Conservation (phyloP, 768 basidiomycete species). For the Mycena haematopus region DNA sequence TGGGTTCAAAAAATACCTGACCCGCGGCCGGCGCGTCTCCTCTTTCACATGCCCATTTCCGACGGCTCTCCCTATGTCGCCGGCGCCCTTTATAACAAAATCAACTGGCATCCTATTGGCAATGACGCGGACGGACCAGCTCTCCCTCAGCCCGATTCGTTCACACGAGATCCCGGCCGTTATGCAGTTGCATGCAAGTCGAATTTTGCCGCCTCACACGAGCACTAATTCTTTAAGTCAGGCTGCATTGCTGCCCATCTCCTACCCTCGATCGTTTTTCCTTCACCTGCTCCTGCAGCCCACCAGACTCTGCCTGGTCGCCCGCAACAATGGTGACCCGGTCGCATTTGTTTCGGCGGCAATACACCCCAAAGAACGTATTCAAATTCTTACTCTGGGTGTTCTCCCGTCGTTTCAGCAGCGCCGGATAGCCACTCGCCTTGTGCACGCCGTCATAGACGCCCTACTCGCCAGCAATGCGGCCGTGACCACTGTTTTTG, state of each 20-base stretch:
- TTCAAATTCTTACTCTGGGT: slow-evolving; percentile 61
- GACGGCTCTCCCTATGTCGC: too few relatives aligned
- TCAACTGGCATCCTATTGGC: neutral
- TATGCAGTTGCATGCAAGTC: slow-evolving; percentile 49
- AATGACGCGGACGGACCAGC: neutral
- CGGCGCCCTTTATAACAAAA: neutral
- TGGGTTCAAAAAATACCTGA: too few relatives aligned
- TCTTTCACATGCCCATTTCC: slow-evolving; percentile 1
- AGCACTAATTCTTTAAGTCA: slow-evolving; percentile 29
- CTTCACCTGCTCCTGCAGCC: slow-evolving; percentile 53
- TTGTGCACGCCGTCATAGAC: slow-evolving; percentile 38
- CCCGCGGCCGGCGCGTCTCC: neutral
- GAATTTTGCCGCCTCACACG: slow-evolving; percentile 1
- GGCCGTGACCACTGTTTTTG: slow-evolving; percentile 42
- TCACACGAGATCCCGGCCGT: slow-evolving; percentile 15
- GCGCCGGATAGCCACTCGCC: slow-evolving; percentile 44
- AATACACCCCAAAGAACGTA: slow-evolving; percentile 38
- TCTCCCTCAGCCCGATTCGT: neutral
- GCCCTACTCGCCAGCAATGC: slow-evolving; percentile 27
- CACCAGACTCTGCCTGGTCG: slow-evolving; percentile 48
- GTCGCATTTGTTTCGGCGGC: slow-evolving; percentile 54
- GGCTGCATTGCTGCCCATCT: slow-evolving; percentile 46
- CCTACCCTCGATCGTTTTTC: slow-evolving; percentile 52
- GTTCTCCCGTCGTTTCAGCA: slow-evolving; percentile 53
- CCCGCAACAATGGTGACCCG: slow-evolving; percentile 38